Percentiles rank a stretch among this genome's conserved stretches.
phyloP scores from a whole-genome alignment of 2,329 filamentous ascomycete species.

The Cercospora sesami region DNA sequence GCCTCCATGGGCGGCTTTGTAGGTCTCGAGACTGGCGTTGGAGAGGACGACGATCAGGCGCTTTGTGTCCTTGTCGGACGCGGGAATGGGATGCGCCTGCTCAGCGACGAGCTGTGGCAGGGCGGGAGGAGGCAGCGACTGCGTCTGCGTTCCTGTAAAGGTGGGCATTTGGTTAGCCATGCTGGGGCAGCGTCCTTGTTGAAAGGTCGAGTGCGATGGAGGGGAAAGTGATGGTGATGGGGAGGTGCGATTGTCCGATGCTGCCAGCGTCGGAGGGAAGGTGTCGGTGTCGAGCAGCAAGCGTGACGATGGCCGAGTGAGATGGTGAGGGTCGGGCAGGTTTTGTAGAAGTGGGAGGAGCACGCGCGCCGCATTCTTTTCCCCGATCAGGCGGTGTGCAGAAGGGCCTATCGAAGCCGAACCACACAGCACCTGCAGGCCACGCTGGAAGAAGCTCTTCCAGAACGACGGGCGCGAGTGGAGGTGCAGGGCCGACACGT shows the following conservation, averaged over 20 bases:
- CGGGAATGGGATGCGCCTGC: conserved; percentile 80
- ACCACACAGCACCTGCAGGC: conserved; percentile 3
- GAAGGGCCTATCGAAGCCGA: neutral
- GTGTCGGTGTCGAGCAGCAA: neutral
- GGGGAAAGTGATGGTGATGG: neutral
- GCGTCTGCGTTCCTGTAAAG: conserved; percentile 57
- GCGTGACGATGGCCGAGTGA: neutral
- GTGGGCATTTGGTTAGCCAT: conserved; percentile 35
- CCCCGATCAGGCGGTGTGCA: conserved; percentile 14
- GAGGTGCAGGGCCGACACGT: conserved; percentile 14
- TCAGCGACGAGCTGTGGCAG: conserved; percentile 92
- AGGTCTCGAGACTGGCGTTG: conserved; percentile 96
- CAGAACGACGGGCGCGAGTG: conserved; percentile 7
- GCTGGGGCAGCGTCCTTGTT: conserved; percentile 38
- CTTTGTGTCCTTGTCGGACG: conserved; percentile 85
- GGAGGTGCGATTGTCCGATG: neutral
- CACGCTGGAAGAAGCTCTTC: conserved; percentile 5
- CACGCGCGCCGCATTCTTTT: conserved; percentile 5
- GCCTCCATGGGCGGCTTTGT: conserved; percentile 70
- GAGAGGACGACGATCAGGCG: conserved; percentile 93
- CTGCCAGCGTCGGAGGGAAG: neutral
- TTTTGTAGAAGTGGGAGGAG: neutral
- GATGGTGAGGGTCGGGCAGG: neutral
- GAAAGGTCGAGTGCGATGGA: conserved; percentile 34
- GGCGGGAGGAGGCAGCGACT: conserved; percentile 88